phyloP scores from a whole-genome alignment of 768 basidiomycete genomes.

The Amanita pallidorosea region DNA sequence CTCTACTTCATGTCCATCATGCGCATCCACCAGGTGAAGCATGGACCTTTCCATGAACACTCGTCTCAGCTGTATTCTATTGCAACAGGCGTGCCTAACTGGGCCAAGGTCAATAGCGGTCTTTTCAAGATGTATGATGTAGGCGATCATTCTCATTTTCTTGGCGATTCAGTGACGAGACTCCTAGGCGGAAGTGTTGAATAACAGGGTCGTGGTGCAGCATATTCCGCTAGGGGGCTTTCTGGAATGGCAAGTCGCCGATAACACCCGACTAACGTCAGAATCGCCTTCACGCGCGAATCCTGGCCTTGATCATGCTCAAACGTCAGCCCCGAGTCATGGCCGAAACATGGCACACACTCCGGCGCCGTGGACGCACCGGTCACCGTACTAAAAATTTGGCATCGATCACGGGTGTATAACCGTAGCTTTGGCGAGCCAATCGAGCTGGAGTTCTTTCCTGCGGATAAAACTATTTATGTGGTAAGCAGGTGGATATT shows the following conservation, averaged over 20 bases:
- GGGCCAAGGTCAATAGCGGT: constrained; percentile 85
- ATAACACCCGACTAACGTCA: constrained; percentile 7
- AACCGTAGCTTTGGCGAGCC: background rate
- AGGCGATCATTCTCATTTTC: constrained; percentile 13
- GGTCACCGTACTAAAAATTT: background rate
- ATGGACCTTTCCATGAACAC: constrained; percentile 86
- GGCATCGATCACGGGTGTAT: background rate
- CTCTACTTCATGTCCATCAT: constrained; percentile 72
- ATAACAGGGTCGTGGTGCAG: constrained; percentile 94
- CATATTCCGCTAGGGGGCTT: constrained; percentile 82
- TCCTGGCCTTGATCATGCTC: background rate
- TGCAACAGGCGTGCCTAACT: constrained; percentile 79
- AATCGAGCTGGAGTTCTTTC: background rate
- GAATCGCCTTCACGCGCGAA: background rate
- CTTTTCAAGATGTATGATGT: constrained; percentile 95
- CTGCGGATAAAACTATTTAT: background rate
- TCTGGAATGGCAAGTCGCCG: constrained; percentile 46
- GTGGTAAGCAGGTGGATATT: background rate
- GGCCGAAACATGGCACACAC: background rate
- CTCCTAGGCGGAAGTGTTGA: constrained; percentile 74
- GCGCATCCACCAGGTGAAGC: constrained; percentile 73
- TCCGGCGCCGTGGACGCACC: background rate
- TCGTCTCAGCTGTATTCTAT: constrained; percentile 85
- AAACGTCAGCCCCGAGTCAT: constrained; percentile 4
- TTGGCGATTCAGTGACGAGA: background rate